phyloP scores from a whole-genome alignment of 257 asterid genomes.

The Linaria vulgaris region DNA sequence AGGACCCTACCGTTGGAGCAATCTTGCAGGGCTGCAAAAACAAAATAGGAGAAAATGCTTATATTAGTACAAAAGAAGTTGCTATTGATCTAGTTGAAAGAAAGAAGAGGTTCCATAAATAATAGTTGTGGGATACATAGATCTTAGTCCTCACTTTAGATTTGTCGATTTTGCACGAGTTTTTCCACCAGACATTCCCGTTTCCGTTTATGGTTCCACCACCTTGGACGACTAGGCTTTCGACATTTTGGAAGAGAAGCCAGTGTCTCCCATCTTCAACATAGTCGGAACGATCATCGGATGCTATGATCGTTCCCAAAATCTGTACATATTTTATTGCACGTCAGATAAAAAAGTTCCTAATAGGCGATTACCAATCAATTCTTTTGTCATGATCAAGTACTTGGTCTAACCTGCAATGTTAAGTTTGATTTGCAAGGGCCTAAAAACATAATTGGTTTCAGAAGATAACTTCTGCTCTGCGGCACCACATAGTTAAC shows the following conservation, averaged over 20 bases:
- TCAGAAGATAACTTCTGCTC: conserved; percentile 39
- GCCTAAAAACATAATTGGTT: conserved; percentile 52
- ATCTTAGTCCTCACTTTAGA: conserved; percentile 28
- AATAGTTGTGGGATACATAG: no score
- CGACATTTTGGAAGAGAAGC: conserved; percentile 48
- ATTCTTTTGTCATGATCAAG: no score
- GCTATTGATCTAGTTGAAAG: not conserved
- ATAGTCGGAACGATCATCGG: conserved; percentile 48
- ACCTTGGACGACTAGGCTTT: conserved; percentile 55
- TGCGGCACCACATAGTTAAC: conserved; percentile 40
- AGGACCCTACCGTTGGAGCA: conserved; percentile 83
- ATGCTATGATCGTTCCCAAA: conserved; percentile 55
- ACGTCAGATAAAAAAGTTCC: no score
- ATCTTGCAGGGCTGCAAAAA: conserved; percentile 62
- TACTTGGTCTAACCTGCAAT: conserved; percentile 39
- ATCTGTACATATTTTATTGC: conserved; percentile 36
- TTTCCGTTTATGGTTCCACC: conserved; percentile 72
- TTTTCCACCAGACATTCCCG: conserved; percentile 85
- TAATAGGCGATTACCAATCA: no score
- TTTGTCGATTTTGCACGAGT: conserved; percentile 69
- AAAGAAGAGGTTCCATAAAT: not conserved
- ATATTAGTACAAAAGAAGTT: no score
- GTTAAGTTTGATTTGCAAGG: conserved; percentile 55
- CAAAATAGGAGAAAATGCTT: not conserved
- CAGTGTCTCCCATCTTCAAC: conserved; percentile 52